Conservation (phyloP, 129 eudicot species). For the Arctium minus region DNA sequence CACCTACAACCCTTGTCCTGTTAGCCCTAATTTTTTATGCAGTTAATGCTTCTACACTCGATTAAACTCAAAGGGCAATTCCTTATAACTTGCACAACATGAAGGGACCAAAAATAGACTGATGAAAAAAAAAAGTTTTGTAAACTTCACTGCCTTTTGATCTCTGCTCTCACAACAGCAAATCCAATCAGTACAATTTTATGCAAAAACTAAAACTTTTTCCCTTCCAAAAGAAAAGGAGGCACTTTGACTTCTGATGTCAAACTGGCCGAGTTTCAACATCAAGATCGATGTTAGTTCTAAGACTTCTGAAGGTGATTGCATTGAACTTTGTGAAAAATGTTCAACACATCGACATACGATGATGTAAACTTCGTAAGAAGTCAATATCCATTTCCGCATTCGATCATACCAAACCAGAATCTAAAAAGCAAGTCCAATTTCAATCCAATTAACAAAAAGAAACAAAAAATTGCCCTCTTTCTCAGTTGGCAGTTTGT, state of each 20-base stretch:
- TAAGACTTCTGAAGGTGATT: background rate
- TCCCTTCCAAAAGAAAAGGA: background rate
- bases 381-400: background rate
- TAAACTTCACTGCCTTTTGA: background rate
- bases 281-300: conserved; percentile 17
- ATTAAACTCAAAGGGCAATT: conserved; percentile 3
- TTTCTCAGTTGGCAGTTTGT: background rate
- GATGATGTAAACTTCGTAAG: conserved; percentile 2
- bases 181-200: background rate
- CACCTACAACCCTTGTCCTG: background rate
- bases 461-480: background rate
- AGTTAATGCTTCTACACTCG: background rate
- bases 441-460: background rate
- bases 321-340: background rate
- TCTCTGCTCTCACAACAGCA: conserved; percentile 1
- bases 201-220: background rate
- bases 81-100: background rate
- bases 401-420: background rate
- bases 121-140: background rate
- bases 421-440: conserved; percentile 7
- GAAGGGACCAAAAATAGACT: background rate
- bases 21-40: background rate
- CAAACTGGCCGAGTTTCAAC: conserved; percentile 7
- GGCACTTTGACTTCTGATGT: conserved; percentile 14
- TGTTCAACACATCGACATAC: background rate